A percentile compares a stretch with the other conserved stretches of the same genome.
These are phyloP conservation scores for Penicillium antarcticum DNA, from an alignment of 495 filamentous ascomycete species.

Conservation along the genomic window DNA sequence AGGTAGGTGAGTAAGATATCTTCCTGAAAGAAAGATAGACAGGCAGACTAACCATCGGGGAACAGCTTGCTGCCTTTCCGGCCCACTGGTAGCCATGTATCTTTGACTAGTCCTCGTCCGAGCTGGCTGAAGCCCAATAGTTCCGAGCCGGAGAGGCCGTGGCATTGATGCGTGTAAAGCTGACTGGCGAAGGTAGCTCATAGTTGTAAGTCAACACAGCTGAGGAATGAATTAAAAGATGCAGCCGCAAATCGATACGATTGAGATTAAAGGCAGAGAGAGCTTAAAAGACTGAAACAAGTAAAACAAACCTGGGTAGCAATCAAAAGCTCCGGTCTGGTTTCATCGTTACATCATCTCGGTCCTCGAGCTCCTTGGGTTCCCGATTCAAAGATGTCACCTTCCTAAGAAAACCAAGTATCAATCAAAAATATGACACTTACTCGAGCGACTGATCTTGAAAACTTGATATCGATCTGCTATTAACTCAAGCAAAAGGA, in stretches of 20 bases:
- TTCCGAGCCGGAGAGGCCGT: background rate
- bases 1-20: background rate
- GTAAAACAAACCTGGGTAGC: background rate
- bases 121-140: background rate
- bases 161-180: background rate
- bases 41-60: background rate
- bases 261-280: background rate
- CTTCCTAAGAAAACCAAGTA: too few relatives aligned
- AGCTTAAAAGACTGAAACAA: background rate
- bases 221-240: background rate
- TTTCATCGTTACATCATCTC: conserved; percentile 3
- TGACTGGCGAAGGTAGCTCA: background rate
- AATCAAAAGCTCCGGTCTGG: background rate
- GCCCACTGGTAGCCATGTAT: background rate
- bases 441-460: too few relatives aligned
- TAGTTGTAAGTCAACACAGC: background rate
- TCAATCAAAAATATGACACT: too few relatives aligned
- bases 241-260: background rate
- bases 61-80: background rate
- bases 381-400: too few relatives aligned
- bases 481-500: too few relatives aligned
- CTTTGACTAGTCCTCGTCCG: background rate
- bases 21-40: too few relatives aligned
- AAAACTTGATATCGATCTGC: too few relatives aligned
- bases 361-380: too few relatives aligned